Conservation (phyloP, 805 yeast genomes). For the Lipomyces sp. region DNA sequence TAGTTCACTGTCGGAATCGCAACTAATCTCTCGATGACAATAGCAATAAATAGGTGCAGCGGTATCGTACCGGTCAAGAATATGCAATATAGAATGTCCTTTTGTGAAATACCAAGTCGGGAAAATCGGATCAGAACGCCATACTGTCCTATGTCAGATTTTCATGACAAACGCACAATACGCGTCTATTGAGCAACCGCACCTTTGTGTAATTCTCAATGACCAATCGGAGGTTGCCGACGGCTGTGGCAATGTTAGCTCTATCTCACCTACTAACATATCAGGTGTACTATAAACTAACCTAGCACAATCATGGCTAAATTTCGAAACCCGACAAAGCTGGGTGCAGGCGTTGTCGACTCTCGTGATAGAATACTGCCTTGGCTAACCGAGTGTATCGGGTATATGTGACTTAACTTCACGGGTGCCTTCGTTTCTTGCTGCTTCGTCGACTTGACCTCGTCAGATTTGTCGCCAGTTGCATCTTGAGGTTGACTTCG, state of each 20-base stretch:
- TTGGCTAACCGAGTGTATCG: slow-evolving; percentile 27
- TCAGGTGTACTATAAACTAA: neutral
- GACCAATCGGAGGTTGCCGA: slow-evolving; percentile 50
- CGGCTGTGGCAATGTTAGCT: slow-evolving; percentile 30
- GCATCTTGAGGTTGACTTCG: neutral
- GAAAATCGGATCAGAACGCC: slow-evolving; percentile 47
- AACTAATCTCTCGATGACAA: slow-evolving; percentile 46
- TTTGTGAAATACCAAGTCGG: slow-evolving; percentile 43
- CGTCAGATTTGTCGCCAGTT: neutral
- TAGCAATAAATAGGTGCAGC: slow-evolving; percentile 47
- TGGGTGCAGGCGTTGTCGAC: slow-evolving; percentile 37
- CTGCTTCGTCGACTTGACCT: neutral
- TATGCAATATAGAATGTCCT: slow-evolving; percentile 43
- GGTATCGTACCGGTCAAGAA: slow-evolving; percentile 44
- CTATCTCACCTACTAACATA: neutral
- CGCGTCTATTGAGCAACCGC: neutral
- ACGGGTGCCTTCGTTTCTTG: neutral
- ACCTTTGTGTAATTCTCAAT: slow-evolving; percentile 46
- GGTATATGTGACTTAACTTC: slow-evolving; percentile 30
- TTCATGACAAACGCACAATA: neutral
- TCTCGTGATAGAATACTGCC: slow-evolving; percentile 34
- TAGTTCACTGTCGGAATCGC: slow-evolving; percentile 38
- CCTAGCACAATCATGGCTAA: slow-evolving; percentile 48
- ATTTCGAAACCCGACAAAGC: slow-evolving; percentile 50
- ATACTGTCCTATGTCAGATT: slow-evolving; percentile 31